Conservation (phyloP, 352 stramenopile species). For the Aphanomyces cochlioides region DNA sequence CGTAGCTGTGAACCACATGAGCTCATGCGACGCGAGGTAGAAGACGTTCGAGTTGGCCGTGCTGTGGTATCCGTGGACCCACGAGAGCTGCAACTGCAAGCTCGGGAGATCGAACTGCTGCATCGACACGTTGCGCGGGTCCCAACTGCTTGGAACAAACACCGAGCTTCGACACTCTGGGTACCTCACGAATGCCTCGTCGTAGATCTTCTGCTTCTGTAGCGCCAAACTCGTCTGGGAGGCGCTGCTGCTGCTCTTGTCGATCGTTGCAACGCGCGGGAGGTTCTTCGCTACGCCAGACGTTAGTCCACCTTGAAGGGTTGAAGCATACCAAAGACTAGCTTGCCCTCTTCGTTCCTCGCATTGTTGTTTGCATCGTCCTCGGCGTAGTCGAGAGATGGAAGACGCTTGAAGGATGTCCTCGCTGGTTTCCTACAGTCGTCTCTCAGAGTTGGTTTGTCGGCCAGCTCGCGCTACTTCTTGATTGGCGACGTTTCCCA, state of each 20-base stretch:
- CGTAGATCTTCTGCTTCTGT: conserved; percentile 63
- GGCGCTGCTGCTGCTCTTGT: conserved; percentile 50
- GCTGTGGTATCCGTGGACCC: conserved; percentile 57
- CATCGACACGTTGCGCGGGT: conserved; percentile 27
- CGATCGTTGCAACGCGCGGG: conserved; percentile 63
- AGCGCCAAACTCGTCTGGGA: conserved; percentile 41
- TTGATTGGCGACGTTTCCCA: conserved; percentile 41
- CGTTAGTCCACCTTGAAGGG: too few species aligned
- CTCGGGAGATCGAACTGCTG: conserved; percentile 36
- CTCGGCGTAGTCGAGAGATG: conserved; percentile 4
- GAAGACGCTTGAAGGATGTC: conserved; percentile 47
- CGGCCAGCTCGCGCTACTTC: conserved; percentile 23
- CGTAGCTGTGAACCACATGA: conserved; percentile 59
- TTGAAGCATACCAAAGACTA: conserved; percentile 49
- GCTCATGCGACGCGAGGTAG: conserved; percentile 54
- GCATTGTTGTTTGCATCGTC: background rate
- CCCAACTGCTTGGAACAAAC: conserved; percentile 54
- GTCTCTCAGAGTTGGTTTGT: conserved; percentile 4
- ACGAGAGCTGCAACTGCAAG: conserved; percentile 49
- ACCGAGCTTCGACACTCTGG: conserved; percentile 66
- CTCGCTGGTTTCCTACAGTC: conserved; percentile 37
- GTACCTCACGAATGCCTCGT: conserved; percentile 54
- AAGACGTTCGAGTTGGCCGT: conserved; percentile 44
- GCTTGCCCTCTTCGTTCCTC: conserved; percentile 54
- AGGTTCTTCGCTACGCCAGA: conserved; percentile 53